phyloP scores from a whole-genome alignment of 768 basidiomycete genomes.

The Gymnopilus dilepis region DNA sequence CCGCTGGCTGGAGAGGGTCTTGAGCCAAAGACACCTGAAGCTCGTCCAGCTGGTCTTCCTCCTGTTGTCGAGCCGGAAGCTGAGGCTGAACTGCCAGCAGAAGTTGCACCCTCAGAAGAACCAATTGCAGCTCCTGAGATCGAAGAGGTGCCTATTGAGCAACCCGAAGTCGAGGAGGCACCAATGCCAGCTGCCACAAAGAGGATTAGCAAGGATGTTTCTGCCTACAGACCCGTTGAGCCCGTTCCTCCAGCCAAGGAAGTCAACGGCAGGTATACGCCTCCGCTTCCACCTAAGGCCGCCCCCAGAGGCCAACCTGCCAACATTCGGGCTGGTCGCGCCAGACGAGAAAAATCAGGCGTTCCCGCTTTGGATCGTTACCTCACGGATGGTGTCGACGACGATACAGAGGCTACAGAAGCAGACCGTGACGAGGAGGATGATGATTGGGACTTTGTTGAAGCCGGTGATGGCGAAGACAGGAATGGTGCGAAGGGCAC shows the following conservation, averaged over 20 bases:
- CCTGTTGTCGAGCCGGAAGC: constrained; percentile 22
- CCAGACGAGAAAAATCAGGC: constrained; percentile 81
- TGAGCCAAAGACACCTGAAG: constrained; percentile 82
- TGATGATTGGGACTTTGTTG: constrained; percentile 93
- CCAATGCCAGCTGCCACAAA: constrained; percentile 1
- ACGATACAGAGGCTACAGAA: constrained; percentile 48
- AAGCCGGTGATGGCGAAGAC: constrained; percentile 81
- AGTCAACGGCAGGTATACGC: constrained; percentile 18
- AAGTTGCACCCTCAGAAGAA: constrained; percentile 6
- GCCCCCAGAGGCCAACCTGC: constrained; percentile 28
- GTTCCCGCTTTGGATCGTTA: constrained; percentile 80
- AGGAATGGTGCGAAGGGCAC: constrained; percentile 80
- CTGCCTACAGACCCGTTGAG: constrained; percentile 8
- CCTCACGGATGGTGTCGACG: constrained; percentile 59
- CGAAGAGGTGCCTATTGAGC: constrained; percentile 17
- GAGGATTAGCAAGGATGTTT: constrained; percentile 19
- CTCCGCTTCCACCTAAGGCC: constrained; percentile 32
- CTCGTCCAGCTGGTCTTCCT: constrained; percentile 46
- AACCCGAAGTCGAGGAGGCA: constrained; percentile 16
- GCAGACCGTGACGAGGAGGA: constrained; percentile 71
- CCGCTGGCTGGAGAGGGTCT: constrained; percentile 40
- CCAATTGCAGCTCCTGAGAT: constrained; percentile 10
- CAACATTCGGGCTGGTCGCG: constrained; percentile 35
- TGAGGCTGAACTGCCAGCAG: constrained; percentile 7
- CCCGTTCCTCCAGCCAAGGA: constrained; percentile 31